Evolutionary conservation across 371 early-diverging fungal genomes (phyloP).

Genomic region (Syncephalastrum contaminatum): DNA sequence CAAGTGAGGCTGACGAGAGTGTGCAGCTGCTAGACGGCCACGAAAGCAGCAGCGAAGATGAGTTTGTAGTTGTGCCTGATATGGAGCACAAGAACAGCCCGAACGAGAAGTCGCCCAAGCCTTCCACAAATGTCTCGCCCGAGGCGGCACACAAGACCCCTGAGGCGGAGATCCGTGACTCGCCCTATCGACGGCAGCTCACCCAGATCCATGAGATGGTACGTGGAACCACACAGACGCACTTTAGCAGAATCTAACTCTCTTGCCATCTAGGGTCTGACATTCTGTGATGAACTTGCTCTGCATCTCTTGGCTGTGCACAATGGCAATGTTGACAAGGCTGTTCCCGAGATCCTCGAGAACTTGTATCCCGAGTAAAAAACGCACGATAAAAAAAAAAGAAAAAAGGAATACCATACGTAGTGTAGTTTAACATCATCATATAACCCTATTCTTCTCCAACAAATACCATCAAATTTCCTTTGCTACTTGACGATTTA

Average conservation of each 20-base stretch:
- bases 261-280: conserved; percentile 33
- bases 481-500: conserved; percentile 29
- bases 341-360: conserved; percentile 30
- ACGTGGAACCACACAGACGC: conserved; percentile 1
- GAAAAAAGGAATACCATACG: background rate
- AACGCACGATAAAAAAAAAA: background rate
- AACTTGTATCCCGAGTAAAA: conserved; percentile 18
- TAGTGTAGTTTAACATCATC: background rate
- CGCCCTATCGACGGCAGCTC: conserved; percentile 17
- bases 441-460: background rate
- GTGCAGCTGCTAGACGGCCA: background rate
- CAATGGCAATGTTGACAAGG: conserved; percentile 30
- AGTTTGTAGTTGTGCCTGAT: conserved; percentile 1
- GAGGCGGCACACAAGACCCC: background rate
- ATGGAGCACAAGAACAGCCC: background rate
- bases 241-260: background rate
- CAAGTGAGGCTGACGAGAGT: background rate
- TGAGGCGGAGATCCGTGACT: background rate
- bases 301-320: conserved; percentile 17
- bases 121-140: background rate
- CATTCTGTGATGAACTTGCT: conserved; percentile 32
- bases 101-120: conserved; percentile 2
- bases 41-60: conserved; percentile 4
- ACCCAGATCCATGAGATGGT: conserved; percentile 43
- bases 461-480: conserved; percentile 18